Evolutionary conservation across 2,329 filamentous ascomycete species (phyloP).

Genomic region (Aspergillus fumigatus): DNA sequence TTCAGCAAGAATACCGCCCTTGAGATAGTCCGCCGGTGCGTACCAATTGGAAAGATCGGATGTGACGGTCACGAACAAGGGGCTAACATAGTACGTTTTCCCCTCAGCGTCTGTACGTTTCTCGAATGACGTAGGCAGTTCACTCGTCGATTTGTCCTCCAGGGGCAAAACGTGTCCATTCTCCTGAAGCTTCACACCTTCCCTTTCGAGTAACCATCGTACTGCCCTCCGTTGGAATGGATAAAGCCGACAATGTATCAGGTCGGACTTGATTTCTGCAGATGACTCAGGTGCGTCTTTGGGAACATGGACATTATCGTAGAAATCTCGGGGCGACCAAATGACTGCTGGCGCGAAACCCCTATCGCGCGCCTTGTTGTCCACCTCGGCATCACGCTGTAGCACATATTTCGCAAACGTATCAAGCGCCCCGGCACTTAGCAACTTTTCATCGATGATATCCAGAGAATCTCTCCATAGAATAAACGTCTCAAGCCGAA

Average conservation of each 20-base stretch:
- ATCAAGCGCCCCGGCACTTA: slow-evolving; percentile 12
- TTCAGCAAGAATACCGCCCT: slow-evolving; percentile 46
- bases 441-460: slow-evolving; percentile 16
- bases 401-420: slow-evolving; percentile 29
- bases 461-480: slow-evolving; percentile 35
- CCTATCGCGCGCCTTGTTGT: background rate
- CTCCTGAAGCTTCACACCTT: slow-evolving; percentile 33
- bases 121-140: slow-evolving; percentile 38
- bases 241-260: slow-evolving; percentile 39
- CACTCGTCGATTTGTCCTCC: slow-evolving; percentile 1
- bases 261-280: slow-evolving; percentile 31
- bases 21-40: slow-evolving; percentile 26
- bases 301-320: slow-evolving; percentile 46
- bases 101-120: slow-evolving; percentile 36
- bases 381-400: slow-evolving; percentile 9
- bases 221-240: slow-evolving; percentile 47
- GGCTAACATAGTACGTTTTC: slow-evolving; percentile 36
- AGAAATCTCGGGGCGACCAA: slow-evolving; percentile 42
- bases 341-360: slow-evolving; percentile 9
- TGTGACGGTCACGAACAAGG: slow-evolving; percentile 38
- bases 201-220: slow-evolving; percentile 43
- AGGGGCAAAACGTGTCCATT: slow-evolving; percentile 27
- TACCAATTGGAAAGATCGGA: slow-evolving; percentile 33
- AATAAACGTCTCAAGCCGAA: slow-evolving; percentile 27
- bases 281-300: slow-evolving; percentile 27